Conservation (phyloP, 2,329 filamentous ascomycete genomes). For the Pseudogymnoascus sp. region DNA sequence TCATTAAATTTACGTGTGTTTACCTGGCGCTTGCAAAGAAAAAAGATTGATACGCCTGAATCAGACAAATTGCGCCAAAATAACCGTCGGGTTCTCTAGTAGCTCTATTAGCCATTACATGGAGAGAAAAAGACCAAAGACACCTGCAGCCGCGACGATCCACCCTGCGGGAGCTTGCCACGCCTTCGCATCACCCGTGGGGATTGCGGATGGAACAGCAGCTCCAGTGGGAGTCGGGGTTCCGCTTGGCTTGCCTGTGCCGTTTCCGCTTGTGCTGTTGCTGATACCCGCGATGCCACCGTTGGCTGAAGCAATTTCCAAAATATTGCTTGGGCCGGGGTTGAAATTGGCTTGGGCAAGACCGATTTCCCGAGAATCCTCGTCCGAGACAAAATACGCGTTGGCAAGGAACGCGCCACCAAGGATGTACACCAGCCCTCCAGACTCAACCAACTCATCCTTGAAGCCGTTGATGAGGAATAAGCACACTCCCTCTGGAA, state of each 20-base stretch:
- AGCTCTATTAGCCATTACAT: neutral
- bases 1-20: neutral
- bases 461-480: neutral
- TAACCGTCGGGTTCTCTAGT: neutral
- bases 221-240: constrained; percentile 1
- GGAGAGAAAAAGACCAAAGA: neutral
- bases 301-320: neutral
- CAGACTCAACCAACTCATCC: neutral
- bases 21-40: neutral
- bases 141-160: constrained; percentile 14
- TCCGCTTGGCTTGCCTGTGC: neutral
- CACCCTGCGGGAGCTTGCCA: neutral
- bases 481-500: neutral
- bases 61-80: neutral
- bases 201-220: neutral
- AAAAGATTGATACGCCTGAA: neutral
- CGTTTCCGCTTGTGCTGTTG: neutral
- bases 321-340: constrained; percentile 14
- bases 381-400: constrained; percentile 50
- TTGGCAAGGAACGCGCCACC: constrained; percentile 53
- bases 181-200: neutral
- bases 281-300: neutral
- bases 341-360: constrained; percentile 47
- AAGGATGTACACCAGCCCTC: constrained; percentile 24
- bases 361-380: constrained; percentile 42